phyloP scores from a whole-genome alignment of 768 basidiomycete species.

The Exidia glandulosa region DNA sequence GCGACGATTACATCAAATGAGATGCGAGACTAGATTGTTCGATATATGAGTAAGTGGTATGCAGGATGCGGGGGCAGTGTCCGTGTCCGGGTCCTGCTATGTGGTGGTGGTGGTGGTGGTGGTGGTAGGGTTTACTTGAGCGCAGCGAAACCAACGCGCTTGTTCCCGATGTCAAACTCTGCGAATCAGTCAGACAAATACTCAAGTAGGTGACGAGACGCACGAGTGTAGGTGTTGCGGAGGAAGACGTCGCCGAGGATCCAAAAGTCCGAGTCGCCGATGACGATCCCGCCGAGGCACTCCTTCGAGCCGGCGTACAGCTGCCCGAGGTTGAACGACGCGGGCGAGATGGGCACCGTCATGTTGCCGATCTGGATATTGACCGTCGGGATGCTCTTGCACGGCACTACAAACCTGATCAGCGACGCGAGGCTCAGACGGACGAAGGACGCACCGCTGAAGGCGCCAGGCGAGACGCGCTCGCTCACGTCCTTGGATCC shows the following conservation, averaged over 20 bases:
- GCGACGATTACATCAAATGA: too few relatives aligned
- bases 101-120: too few relatives aligned
- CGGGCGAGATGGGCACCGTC: conserved; percentile 29
- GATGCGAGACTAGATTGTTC: too few relatives aligned
- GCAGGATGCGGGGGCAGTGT: too few relatives aligned
- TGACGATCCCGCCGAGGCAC: conserved; percentile 27
- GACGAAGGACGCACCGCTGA: conserved; percentile 37
- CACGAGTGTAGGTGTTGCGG: conserved; percentile 31
- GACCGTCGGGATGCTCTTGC: conserved; percentile 30
- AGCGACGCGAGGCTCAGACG: too few relatives aligned
- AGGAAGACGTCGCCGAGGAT: conserved; percentile 31
- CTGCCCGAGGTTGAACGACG: conserved; percentile 33
- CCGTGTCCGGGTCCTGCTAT: too few relatives aligned
- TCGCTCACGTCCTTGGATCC: conserved; percentile 34
- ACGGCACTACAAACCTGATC: conserved; percentile 23
- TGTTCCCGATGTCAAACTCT: conserved; percentile 28
- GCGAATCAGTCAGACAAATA: too few relatives aligned
- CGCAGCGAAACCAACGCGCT: conserved; percentile 30
- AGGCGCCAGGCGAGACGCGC: conserved; percentile 25
- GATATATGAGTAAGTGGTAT: too few relatives aligned
- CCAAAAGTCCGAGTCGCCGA: conserved; percentile 15
- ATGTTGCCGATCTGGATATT: conserved; percentile 38
- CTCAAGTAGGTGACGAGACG: not conserved
- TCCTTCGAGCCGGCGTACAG: conserved; percentile 17
- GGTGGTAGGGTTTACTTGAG: not conserved